Evolutionary conservation across 805 yeast species (phyloP), one percentile per base, ranked within the genome.

Genomic region (Phaffomyces opuntiae): DNA sequence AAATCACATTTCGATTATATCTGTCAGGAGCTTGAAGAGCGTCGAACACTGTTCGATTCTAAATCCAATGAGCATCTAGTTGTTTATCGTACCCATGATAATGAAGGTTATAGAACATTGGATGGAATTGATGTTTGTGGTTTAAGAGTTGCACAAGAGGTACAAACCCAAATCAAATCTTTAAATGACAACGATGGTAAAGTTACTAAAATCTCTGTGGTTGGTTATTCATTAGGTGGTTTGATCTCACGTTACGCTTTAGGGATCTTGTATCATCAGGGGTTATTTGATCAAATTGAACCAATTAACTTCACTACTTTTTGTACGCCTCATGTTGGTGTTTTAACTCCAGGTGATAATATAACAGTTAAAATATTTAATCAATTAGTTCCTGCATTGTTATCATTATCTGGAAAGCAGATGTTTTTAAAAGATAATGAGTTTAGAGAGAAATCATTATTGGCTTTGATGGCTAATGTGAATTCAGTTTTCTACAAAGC

Each of bases 111-210:
- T 59, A 75, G 77, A 56, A 88, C 96, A 3, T 82, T 87, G 54
- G 96, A 88, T 58, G 96, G 96, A 2, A 79, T 87, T 21, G 95
- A 87, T 53, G 79, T 87, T 26, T 87, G 93, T 57, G 96, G 95
- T 2, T 70, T 79, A 42, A 68, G 95, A 21, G 83, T 86, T 8
- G 80, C 84, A 1, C 74, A 74, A 44, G 96, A 88, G 62, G 80
- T 88, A 41, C 60, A 67, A 17, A 53, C 49, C 1, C 70, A 70
- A 54, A 65, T 77, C 17, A 54, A 32, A 35, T 21, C 31, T 25
- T 50, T 50, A 52, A 62, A 45, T 6, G 59, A 54, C 24, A 49
- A 41, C n/a, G 62, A 59, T 13, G 63, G 60, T n/a, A 53, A 49
- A 14, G 87, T 87, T 11, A 68, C 71, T n/a, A 75, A 80, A 53